Evolutionary conservation across 805 yeast genomes (phyloP), one percentile per base, ranked within the genome.

Genomic region (Barnettozyma siamensis): DNA sequence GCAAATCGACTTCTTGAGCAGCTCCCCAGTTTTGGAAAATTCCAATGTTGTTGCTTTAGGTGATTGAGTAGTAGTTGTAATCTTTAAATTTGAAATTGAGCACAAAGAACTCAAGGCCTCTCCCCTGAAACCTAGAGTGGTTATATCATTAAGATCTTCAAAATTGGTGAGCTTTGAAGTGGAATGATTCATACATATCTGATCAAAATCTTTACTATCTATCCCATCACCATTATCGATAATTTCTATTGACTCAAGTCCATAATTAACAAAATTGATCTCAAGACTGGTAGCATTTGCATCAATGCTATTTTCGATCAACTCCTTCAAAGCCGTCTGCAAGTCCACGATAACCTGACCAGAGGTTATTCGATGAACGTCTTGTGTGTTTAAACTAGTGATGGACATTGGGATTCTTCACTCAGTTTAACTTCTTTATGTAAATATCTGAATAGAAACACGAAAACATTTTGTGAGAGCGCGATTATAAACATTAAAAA

Each of bases 271-370:
- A 52, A 91, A 77, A 2, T 66, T 65, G 13, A 91, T 65, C 37
- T 87, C 94, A 24, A 93, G 69, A 39, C 74, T 75, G 0, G 75
- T 68, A 9, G 93, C 74, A 18, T 70, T 60, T 0, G 97, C 93
- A 63, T 93, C 99, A 7, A 91, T 64, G 24, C 93, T 67, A 58
- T 91, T 91, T 54, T 91, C 99, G 3, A 93, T 70, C 2, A 89
- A 64, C 58, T 91, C 99, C 57, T 91, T 91, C 24, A 83, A 79
- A 0, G 86, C 83, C 0, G 91, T 78, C 0, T 76, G 68, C 33
- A 93, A 62, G 51, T 86, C 95, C 5, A 80, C 75, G 11, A 93
- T 84, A 12, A 93, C 98, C 59, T 93, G 99, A 0, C 96, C 96
- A 0, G 97, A 87, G 0, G 96, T 88, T 43, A 91, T 77, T 44